Percentiles rank a stretch among this genome's conserved stretches.
phyloP scores from a whole-genome alignment of 2,329 filamentous ascomycete species.

The Verticillium zaregamsianum region DNA sequence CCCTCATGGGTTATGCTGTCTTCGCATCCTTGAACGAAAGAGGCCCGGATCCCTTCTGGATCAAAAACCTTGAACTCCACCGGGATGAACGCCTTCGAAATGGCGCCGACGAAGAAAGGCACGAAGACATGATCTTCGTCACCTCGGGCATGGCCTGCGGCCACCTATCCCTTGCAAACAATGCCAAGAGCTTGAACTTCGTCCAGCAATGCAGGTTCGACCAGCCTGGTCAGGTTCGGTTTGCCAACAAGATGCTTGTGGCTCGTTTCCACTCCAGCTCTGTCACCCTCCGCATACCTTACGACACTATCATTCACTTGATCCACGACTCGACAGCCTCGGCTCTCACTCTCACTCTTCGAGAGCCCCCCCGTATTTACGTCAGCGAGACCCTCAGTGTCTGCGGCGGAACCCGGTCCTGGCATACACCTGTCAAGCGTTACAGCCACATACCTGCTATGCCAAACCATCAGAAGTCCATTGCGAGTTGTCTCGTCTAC shows the following conservation, averaged over 20 bases:
- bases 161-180: conserved; percentile 36
- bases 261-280: conserved; percentile 22
- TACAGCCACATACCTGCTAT: conserved; percentile 15
- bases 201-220: conserved; percentile 32
- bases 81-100: conserved; percentile 21
- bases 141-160: conserved; percentile 33
- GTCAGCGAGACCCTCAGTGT: conserved; percentile 6
- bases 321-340: conserved; percentile 29
- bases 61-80: conserved; percentile 28
- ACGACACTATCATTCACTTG: conserved; percentile 42
- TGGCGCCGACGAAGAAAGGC: conserved; percentile 14
- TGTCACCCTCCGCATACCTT: conserved; percentile 34
- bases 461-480: conserved; percentile 24
- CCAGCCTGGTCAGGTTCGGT: conserved; percentile 33
- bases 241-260: conserved; percentile 37
- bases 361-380: conserved; percentile 47
- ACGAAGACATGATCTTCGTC: conserved; percentile 15
- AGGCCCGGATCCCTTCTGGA: conserved; percentile 25
- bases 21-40: conserved; percentile 29
- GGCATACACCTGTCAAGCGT: neutral
- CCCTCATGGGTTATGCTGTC: conserved; percentile 22
- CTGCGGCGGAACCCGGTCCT: neutral
- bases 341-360: conserved; percentile 46
- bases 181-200: conserved; percentile 32
- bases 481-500: conserved; percentile 42